Evolutionary conservation across 768 basidiomycete species (phyloP), one percentile per base, ranked within the genome.

Genomic region (Psilocybe cyanescens): DNA sequence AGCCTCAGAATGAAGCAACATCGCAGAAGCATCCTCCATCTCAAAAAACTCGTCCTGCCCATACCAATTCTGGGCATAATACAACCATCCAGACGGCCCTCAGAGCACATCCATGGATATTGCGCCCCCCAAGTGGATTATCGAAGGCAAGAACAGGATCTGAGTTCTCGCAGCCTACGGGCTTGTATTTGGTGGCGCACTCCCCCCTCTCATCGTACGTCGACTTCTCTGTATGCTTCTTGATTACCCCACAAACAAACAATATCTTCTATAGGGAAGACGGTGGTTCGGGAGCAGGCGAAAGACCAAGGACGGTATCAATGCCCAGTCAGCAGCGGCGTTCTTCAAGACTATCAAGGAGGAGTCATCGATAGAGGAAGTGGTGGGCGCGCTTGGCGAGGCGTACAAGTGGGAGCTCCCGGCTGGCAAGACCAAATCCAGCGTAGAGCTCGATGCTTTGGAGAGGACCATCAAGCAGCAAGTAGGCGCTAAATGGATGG

Each of bases 221-320:
- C 9, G 1, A 1, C 14, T 53, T 39, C 47, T 52, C n/a, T 41
- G 14, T 19, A 19, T 19, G 19, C 19, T 19, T 19, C 19, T 19
- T 19, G 1, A 19, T 2, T 19, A 19, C 19, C 19, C 19, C 1
- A 19, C 19, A 19, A 19, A 19, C 19, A 19, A 19, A 59, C 8
- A 4, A 39, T 14, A 30, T 17, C 11, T 14, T 33, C 46, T 55
- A 7, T 67, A 90, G 89, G 91, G 94, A 12, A 86, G 88, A 39
- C 99, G 97, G 97, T 99, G 97, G 97, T 99, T 98, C 70, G 93
- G 94, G 3, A 92, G 88, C 66, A 83, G 92, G 59, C 81, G 87
- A 65, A 89, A 86, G 74, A 99, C 97, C 14, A 96, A 97, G 74
- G 97, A 99, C 65, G 94, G 95, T 45, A 83, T 97, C 58, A 80